Conservation (phyloP, 805 yeast genomes). For the Suhomyces kilbournensis region DNA sequence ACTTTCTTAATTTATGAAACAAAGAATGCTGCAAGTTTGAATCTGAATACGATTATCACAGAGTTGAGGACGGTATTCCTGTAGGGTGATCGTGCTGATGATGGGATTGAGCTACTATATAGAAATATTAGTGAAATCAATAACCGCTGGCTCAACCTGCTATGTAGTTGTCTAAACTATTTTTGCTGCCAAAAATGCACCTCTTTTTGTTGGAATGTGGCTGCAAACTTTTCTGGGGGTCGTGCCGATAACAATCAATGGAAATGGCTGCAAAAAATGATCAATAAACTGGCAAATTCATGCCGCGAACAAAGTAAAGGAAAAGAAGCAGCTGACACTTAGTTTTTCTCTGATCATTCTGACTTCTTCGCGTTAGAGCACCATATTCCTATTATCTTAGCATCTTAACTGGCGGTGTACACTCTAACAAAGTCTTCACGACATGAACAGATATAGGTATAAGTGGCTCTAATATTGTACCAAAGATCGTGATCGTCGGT, state of each 20-base stretch:
- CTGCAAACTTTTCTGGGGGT: conserved; percentile 2
- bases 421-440: no score
- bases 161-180: neutral
- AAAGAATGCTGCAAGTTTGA: neutral
- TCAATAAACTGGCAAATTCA: neutral
- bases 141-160: neutral
- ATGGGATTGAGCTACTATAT: neutral
- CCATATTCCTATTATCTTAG: no score
- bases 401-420: no score
- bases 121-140: neutral
- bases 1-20: neutral
- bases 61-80: neutral
- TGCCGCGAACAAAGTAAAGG: neutral
- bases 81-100: neutral
- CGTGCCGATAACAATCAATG: neutral
- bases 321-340: neutral
- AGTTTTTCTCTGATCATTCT: neutral
- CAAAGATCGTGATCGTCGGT: no score
- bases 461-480: no score
- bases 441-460: no score
- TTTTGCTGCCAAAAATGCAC: neutral
- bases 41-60: neutral
- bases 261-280: neutral
- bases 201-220: conserved; percentile 2
- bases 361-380: no score